Evolutionary conservation across 2,329 filamentous ascomycete genomes (phyloP).

Genomic region (Arthrobotrys sinensis): DNA sequence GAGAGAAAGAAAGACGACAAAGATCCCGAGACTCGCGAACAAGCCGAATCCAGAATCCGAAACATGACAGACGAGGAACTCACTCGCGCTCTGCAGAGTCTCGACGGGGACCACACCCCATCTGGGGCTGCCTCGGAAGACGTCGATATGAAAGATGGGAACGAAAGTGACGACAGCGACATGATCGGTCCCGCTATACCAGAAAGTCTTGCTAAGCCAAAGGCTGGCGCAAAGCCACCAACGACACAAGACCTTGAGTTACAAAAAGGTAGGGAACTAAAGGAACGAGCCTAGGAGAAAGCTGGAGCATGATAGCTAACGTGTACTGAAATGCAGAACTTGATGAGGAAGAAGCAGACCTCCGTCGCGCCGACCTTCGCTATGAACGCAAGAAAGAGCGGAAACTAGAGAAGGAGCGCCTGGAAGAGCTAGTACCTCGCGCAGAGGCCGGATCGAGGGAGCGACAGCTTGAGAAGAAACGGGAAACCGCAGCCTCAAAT

Average conservation of each 20-base stretch:
- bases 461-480: conserved; percentile 87
- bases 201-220: conserved; percentile 61
- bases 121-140: conserved; percentile 36
- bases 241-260: conserved; percentile 81
- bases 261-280: conserved; percentile 66
- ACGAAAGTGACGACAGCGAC: conserved; percentile 71
- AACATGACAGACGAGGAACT: conserved; percentile 58
- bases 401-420: conserved; percentile 77
- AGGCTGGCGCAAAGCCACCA: conserved; percentile 76
- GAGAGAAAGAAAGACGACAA: conserved; percentile 25
- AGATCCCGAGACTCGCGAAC: conserved; percentile 25
- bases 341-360: conserved; percentile 71
- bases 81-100: conserved; percentile 36
- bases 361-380: conserved; percentile 72
- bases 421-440: conserved; percentile 86
- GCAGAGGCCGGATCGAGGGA: conserved; percentile 87
- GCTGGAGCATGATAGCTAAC: conserved; percentile 63
- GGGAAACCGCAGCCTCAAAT: conserved; percentile 80
- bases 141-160: conserved; percentile 53
- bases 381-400: conserved; percentile 77
- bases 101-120: conserved; percentile 43
- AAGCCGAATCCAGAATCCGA: conserved; percentile 44
- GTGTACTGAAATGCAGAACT: conserved; percentile 67
- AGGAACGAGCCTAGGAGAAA: conserved; percentile 60
- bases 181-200: conserved; percentile 72